These are phyloP conservation scores for Neurospora sp. DNA, from an alignment of 495 filamentous ascomycete species.

Conservation along the genomic window DNA sequence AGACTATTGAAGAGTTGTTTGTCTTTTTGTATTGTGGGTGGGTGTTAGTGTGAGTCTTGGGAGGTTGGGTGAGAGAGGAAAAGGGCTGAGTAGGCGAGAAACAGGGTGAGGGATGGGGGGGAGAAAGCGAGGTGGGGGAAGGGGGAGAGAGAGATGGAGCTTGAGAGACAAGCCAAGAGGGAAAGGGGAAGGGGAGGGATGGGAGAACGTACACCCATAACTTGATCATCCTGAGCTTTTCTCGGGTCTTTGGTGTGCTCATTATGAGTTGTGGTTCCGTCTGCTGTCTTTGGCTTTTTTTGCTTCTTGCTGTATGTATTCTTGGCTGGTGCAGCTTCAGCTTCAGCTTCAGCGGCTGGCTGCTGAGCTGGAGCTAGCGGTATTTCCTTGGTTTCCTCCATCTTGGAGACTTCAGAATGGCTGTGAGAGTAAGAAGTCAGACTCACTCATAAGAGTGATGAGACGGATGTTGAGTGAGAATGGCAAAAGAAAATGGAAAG, in stretches of 20 bases:
- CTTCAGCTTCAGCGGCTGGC: background rate
- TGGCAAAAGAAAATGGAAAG: background rate
- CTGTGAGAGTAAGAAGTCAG: background rate
- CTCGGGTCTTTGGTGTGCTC: background rate
- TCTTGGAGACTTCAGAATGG: background rate
- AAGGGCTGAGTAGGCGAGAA: too few relatives aligned
- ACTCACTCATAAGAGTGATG: background rate
- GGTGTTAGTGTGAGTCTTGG: too few relatives aligned
- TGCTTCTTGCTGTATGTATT: background rate
- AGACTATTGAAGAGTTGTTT: constrained; percentile 82
- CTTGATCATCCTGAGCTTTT: constrained; percentile 47
- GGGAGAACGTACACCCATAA: constrained; percentile 65
- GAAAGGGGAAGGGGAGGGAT: too few relatives aligned
- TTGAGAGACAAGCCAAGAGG: too few relatives aligned
- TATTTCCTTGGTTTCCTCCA: background rate
- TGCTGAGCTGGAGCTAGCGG: background rate
- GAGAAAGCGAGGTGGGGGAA: too few relatives aligned
- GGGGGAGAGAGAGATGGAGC: too few relatives aligned
- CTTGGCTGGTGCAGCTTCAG: background rate
- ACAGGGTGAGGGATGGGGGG: too few relatives aligned
- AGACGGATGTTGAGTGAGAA: background rate
- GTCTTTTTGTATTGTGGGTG: too few relatives aligned
- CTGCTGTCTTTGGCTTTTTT: background rate
- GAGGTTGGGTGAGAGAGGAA: too few relatives aligned
- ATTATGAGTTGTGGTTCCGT: background rate